These are phyloP conservation scores for Melastoma candidum DNA, from an alignment of 441 rosid genomes.

Conservation along the genomic window DNA sequence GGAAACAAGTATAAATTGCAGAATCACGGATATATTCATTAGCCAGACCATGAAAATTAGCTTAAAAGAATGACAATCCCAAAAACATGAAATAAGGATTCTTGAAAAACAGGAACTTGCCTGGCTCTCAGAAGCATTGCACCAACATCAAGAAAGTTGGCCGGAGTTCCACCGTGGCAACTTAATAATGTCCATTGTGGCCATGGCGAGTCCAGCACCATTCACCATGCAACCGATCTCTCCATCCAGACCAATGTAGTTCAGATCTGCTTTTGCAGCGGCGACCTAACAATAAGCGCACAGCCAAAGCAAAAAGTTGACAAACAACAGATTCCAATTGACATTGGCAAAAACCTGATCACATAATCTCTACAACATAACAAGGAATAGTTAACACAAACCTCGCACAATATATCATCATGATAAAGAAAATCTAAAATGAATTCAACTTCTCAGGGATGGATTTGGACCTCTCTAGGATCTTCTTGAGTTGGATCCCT, in stretches of 20 bases:
- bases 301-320: neutral
- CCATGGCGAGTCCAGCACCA: constrained; percentile 99
- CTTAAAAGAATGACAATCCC: neutral
- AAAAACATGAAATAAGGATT: constrained; percentile 10
- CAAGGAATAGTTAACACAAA: constrained; percentile 3
- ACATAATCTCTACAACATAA: too few species aligned
- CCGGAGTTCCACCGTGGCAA: constrained; percentile 98
- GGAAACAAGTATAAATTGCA: too few species aligned
- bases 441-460: neutral
- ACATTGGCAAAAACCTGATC: too few species aligned
- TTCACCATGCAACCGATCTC: constrained; percentile 99
- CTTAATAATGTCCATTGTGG: constrained; percentile 96
- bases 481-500: constrained; percentile 97
- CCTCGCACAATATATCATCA: neutral
- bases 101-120: constrained; percentile 26
- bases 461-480: constrained; percentile 76
- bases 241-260: constrained; percentile 94
- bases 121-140: constrained; percentile 96
- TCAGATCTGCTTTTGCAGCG: constrained; percentile 92
- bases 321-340: too few species aligned
- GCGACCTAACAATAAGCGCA: constrained; percentile 41
- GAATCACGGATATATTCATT: too few species aligned
- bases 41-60: too few species aligned
- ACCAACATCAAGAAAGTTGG: constrained; percentile 96
- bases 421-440: constrained; percentile 7